Evolutionary conservation across 345 rosid species (phyloP).

Genomic region (Sonneratia alba): DNA sequence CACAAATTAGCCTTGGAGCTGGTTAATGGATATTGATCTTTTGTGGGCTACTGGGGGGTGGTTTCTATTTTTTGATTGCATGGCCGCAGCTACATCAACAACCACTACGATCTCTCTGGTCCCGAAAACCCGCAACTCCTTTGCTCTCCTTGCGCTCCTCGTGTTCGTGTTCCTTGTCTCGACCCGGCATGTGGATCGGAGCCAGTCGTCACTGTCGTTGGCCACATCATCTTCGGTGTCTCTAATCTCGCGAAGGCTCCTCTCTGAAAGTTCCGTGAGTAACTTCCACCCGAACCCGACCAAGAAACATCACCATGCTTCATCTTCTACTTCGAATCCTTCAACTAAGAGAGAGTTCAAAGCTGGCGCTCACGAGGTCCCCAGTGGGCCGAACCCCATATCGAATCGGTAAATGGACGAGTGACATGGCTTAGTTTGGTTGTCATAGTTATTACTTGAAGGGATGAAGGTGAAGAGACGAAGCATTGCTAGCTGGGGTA

Average conservation of each 20-base stretch:
- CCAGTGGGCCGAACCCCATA: constrained; percentile 92
- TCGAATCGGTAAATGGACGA: constrained; percentile 47
- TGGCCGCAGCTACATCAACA: constrained; percentile 47
- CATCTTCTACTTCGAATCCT: constrained; percentile 19
- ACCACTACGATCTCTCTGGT: constrained; percentile 21
- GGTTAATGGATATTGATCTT: constrained; percentile 99
- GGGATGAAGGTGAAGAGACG: background rate
- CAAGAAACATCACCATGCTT: constrained; percentile 2
- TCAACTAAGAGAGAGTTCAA: constrained; percentile 28
- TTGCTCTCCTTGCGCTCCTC: constrained; percentile 28
- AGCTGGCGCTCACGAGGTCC: constrained; percentile 69
- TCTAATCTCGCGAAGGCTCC: constrained; percentile 21
- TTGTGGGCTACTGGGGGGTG: constrained; percentile 89
- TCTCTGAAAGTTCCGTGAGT: constrained; percentile 20
- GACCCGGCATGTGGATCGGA: constrained; percentile 14
- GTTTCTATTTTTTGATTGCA: constrained; percentile 51
- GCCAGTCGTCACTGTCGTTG: constrained; percentile 5
- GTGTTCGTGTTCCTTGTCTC: constrained; percentile 29
- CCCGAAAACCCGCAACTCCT: constrained; percentile 24
- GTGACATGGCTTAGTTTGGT: background rate
- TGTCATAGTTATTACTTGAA: background rate
- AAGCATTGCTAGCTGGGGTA: constrained; percentile 2
- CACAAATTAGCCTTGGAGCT: constrained; percentile 34
- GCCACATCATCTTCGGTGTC: constrained; percentile 10
- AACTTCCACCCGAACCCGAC: constrained; percentile 25